phyloP scores from a whole-genome alignment of 164 flowering plant genomes.

The Litsea cubeba region DNA sequence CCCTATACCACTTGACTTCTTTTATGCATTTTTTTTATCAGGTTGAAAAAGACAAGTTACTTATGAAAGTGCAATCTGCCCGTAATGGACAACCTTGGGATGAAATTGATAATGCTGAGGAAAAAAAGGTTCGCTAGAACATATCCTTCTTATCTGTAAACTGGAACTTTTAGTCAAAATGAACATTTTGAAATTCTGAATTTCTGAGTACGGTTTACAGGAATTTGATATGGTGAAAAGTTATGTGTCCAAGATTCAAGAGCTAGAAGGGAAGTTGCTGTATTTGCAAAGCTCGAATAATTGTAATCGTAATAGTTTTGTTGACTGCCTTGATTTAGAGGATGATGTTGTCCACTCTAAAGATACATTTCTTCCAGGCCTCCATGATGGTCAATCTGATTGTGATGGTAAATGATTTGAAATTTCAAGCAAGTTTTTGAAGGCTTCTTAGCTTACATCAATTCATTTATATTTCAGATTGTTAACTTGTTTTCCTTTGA shows the following conservation, averaged over 20 bases:
- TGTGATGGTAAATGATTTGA: constrained; percentile 44
- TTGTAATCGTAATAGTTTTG: constrained; percentile 24
- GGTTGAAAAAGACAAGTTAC: constrained; percentile 83
- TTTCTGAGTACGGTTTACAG: constrained; percentile 26
- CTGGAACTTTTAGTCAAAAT: background rate
- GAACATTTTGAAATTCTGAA: background rate
- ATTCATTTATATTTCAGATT: background rate
- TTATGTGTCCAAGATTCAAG: constrained; percentile 75
- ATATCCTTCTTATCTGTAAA: background rate
- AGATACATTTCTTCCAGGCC: constrained; percentile 17
- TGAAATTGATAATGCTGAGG: constrained; percentile 48
- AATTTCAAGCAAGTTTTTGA: constrained; percentile 13
- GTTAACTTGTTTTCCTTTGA: too few species aligned
- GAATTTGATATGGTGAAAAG: constrained; percentile 52
- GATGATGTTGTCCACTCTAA: constrained; percentile 44
- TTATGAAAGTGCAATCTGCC: constrained; percentile 71
- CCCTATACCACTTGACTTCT: background rate
- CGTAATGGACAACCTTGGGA: constrained; percentile 78
- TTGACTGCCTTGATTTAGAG: constrained; percentile 53
- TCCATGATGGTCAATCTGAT: constrained; percentile 36
- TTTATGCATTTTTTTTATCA: constrained; percentile 14
- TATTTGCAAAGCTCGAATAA: constrained; percentile 36
- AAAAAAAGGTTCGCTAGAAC: constrained; percentile 43
- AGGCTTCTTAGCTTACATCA: background rate
- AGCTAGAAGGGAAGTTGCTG: constrained; percentile 69